Conservation (phyloP, 2,329 filamentous ascomycete species). For the Diplodia mutila region DNA sequence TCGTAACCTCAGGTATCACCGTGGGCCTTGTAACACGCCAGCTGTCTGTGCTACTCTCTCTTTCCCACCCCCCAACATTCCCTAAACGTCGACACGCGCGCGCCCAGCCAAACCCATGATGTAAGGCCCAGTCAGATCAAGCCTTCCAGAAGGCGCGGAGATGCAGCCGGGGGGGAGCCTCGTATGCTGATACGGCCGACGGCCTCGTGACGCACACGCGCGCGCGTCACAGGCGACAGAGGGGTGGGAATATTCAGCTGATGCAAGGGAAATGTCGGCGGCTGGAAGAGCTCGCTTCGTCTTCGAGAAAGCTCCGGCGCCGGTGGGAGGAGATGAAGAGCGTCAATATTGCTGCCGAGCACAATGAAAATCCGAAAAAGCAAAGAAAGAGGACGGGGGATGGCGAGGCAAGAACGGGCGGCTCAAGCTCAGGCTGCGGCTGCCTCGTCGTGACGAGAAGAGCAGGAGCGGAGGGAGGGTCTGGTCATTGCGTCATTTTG, state of each 20-base stretch:
- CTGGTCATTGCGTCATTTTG: not conserved
- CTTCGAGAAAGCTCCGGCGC: constrained; percentile 4
- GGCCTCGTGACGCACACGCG: constrained; percentile 1
- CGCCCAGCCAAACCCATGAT: constrained; percentile 4
- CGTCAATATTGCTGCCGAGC: not conserved
- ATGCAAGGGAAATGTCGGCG: constrained; percentile 12
- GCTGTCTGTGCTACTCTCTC: constrained; percentile 13
- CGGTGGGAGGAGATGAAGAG: not conserved
- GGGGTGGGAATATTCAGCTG: constrained; percentile 20
- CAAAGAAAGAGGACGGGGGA: not conserved
- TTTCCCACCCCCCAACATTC: constrained; percentile 1
- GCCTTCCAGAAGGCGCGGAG: constrained; percentile 12
- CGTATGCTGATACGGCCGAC: not conserved
- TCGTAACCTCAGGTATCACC: constrained; percentile 8
- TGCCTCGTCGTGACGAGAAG: constrained; percentile 1
- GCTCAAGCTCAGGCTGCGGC: not conserved
- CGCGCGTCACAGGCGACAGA: not conserved
- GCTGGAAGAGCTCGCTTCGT: constrained; percentile 5
- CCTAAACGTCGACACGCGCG: constrained; percentile 11
- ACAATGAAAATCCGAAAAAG: not conserved
- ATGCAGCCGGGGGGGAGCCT: not conserved
- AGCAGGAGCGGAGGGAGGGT: not conserved
- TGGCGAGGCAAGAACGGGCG: not conserved
- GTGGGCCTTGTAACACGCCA: constrained; percentile 23
- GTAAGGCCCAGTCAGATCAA: not conserved